Evolutionary conservation across 2,329 filamentous ascomycete species (phyloP), one percentile per base, ranked within the genome.

Genomic region (Colletotrichum nymphaeae): DNA sequence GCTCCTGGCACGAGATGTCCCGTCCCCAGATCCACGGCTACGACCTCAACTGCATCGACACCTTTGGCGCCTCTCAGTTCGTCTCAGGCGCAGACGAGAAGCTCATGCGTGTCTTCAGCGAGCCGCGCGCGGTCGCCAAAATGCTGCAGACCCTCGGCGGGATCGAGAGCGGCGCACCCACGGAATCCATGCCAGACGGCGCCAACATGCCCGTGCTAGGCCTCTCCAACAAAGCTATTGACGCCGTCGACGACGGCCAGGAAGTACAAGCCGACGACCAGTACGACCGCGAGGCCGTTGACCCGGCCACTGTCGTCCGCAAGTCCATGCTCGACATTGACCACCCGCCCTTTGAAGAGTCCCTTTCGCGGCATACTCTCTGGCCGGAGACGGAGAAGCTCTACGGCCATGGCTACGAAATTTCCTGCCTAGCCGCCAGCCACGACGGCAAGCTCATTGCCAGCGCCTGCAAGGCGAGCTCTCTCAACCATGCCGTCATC

Each of bases 11-110:
- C 82, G 97, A 99, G 82, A 95, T 98, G 86, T 93, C 95, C 1
- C 89, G 97, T 63, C 97, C 97, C 4, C 97, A 99, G 81, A 99
- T 99, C 76, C 97, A 99, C 81, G 97, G 97, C 49, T 99, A 99
- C 81, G 96, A 99, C 81, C 88, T 99, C 67, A 99, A 98, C 85
- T 98, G 97, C 81, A 92, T 98, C 75, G 93, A 95, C 79, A 89
- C 92, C 0, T 86, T 98, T 5, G 92, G 91, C 8, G 83, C 89
- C 8, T 88, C 90, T 8, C 93, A 93, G 77, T 99, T 99, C 80
- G 93, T 98, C 26, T 97, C 95, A 2, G 97, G 97, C 7, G 97
- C 97, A 3, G 97, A 99, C 76, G 97, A 99, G 86, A 99, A 99
- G 84, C 90, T 99, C n/a, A 90, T 99, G 81, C 93, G 97, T 28